Conservation (phyloP, 192 early-diverging fungal genomes). For the Paraglomus occultum region DNA sequence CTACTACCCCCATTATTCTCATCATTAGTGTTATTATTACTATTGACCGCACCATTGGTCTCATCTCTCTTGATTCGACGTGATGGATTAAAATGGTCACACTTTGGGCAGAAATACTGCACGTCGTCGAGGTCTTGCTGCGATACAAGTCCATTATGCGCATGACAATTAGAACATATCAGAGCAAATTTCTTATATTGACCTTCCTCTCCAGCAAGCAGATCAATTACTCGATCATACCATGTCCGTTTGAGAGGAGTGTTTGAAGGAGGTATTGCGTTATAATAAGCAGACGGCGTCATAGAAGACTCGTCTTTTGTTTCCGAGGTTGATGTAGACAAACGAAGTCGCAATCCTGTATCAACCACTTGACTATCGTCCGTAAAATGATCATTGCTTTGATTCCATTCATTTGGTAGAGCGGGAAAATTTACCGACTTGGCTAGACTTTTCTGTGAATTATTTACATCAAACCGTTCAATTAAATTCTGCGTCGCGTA, state of each 20-base stretch:
- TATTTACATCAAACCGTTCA: constrained; percentile 75
- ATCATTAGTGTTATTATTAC: constrained; percentile 6
- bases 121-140: constrained; percentile 76
- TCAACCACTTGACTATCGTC: too few relatives aligned
- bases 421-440: too few relatives aligned
- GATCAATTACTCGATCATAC: constrained; percentile 92
- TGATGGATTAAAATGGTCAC: constrained; percentile 57
- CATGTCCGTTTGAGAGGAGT: constrained; percentile 49
- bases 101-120: constrained; percentile 58
- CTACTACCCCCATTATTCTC: not conserved
- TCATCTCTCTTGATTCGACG: constrained; percentile 32
- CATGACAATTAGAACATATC: constrained; percentile 87
- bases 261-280: constrained; percentile 20
- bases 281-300: constrained; percentile 2
- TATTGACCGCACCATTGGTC: not conserved
- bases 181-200: constrained; percentile 91
- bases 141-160: constrained; percentile 89
- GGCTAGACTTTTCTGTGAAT: not conserved
- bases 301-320: constrained; percentile 4
- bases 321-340: too few relatives aligned
- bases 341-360: too few relatives aligned
- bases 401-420: too few relatives aligned
- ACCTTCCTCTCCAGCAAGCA: constrained; percentile 87
- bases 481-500: constrained; percentile 86
- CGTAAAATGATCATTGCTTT: too few relatives aligned